Conservation (phyloP, 2,329 filamentous ascomycete genomes). For the Hypoxylon sp. region DNA sequence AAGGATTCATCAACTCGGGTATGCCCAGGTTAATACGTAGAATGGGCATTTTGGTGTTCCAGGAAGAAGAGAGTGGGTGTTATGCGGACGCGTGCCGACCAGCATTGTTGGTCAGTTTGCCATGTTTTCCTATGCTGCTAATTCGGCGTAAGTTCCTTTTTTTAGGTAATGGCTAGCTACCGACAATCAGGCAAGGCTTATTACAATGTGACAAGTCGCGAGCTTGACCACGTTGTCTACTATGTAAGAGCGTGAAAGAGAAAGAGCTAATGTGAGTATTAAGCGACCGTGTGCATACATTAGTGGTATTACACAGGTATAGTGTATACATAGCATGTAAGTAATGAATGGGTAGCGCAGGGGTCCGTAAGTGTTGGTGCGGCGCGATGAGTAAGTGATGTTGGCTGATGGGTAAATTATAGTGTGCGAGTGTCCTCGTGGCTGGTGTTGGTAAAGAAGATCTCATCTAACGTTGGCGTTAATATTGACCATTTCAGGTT, state of each 20-base stretch:
- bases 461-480: neutral
- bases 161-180: conserved; percentile 40
- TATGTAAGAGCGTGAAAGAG: conserved; percentile 5
- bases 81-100: neutral
- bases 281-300: conserved; percentile 3
- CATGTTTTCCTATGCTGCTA: conserved; percentile 22
- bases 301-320: neutral
- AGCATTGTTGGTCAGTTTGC: conserved; percentile 28
- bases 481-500: neutral
- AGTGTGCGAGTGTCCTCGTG: conserved; percentile 13
- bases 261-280: conserved; percentile 1
- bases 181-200: conserved; percentile 21
- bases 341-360: conserved; percentile 31
- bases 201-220: conserved; percentile 26
- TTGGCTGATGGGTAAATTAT: conserved; percentile 16
- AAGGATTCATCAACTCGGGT: conserved; percentile 36
- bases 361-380: conserved; percentile 35
- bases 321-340: conserved; percentile 11
- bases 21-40: conserved; percentile 27
- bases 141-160: conserved; percentile 33
- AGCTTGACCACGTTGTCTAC: conserved; percentile 25
- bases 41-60: conserved; percentile 11
- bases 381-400: conserved; percentile 11
- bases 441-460: conserved; percentile 21
- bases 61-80: conserved; percentile 14